Evolutionary conservation across 106 monocot genomes (phyloP).

Genomic region (Allium sativum): DNA sequence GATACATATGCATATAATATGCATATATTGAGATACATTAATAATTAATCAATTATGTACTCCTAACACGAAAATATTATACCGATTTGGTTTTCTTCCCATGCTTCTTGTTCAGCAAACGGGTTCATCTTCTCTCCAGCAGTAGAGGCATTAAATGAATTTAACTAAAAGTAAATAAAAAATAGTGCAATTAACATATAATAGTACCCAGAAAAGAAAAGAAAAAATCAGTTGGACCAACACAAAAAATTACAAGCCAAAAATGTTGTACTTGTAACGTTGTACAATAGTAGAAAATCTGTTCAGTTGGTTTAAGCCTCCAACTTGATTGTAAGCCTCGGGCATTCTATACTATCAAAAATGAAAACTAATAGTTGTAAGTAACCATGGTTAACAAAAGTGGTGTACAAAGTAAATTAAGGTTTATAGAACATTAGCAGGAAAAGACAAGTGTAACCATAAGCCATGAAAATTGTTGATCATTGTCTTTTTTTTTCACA

Average conservation of each 20-base stretch:
- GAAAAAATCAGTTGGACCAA: neutral
- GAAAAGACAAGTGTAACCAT: no score
- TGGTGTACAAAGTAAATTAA: no score
- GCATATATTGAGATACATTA: no score
- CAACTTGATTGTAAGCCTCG: conserved; percentile 89
- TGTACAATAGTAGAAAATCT: conserved; percentile 83
- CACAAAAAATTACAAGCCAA: neutral
- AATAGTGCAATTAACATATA: neutral
- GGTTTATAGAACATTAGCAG: no score
- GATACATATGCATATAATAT: no score
- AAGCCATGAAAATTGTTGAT: no score
- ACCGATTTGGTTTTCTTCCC: conserved; percentile 99
- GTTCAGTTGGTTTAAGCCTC: conserved; percentile 87
- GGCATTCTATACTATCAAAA: conserved; percentile 84
- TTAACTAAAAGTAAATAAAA: conserved; percentile 3
- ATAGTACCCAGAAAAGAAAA: no score
- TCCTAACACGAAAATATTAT: neutral
- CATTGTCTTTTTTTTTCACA: no score
- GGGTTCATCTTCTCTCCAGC: conserved; percentile 95
- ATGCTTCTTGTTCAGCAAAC: conserved; percentile 96
- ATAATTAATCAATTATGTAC: no score
- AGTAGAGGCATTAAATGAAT: conserved; percentile 44
- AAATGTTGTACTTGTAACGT: conserved; percentile 54
- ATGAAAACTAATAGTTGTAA: neutral
- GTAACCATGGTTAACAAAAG: neutral